Conservation (phyloP, 2,329 filamentous ascomycete genomes). For the Microsporum audouinii region DNA sequence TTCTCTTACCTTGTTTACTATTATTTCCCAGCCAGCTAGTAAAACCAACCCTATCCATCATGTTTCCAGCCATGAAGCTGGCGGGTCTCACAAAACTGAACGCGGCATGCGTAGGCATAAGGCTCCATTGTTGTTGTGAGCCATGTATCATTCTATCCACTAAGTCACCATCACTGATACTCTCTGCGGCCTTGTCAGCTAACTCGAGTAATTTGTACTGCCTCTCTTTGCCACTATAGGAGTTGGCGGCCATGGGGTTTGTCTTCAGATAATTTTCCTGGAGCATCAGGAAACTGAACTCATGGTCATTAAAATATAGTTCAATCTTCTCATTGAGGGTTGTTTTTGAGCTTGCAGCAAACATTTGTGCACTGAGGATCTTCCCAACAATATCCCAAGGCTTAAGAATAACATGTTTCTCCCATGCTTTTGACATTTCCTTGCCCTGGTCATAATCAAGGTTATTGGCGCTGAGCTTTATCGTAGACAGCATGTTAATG, state of each 20-base stretch:
- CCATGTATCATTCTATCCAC: constrained; percentile 98
- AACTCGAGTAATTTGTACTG: constrained; percentile 77
- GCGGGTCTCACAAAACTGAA: constrained; percentile 91
- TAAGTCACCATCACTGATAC: constrained; percentile 92
- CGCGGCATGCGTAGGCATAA: constrained; percentile 93
- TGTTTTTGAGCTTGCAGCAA: constrained; percentile 67
- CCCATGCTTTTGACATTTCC: constrained; percentile 93
- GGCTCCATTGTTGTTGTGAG: constrained; percentile 92
- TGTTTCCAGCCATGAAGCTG: constrained; percentile 71
- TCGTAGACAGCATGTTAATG: constrained; percentile 95
- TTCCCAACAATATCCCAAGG: constrained; percentile 97
- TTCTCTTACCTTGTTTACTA: constrained; percentile 60
- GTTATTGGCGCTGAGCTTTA: constrained; percentile 70
- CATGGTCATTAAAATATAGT: constrained; percentile 98
- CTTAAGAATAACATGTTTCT: constrained; percentile 93
- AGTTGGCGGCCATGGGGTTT: constrained; percentile 55
- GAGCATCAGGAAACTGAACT: constrained; percentile 94
- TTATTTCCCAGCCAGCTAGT: constrained; percentile 92
- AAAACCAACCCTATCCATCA: constrained; percentile 61
- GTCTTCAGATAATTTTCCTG: constrained; percentile 94
- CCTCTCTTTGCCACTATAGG: constrained; percentile 55
- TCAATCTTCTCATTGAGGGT: constrained; percentile 97
- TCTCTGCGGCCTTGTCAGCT: constrained; percentile 76
- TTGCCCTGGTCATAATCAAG: constrained; percentile 82
- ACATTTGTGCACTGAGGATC: constrained; percentile 78